Base-by-base conservation (phyloP, 2,329 filamentous ascomycete species). In the Trichoderma sp. region DNA sequence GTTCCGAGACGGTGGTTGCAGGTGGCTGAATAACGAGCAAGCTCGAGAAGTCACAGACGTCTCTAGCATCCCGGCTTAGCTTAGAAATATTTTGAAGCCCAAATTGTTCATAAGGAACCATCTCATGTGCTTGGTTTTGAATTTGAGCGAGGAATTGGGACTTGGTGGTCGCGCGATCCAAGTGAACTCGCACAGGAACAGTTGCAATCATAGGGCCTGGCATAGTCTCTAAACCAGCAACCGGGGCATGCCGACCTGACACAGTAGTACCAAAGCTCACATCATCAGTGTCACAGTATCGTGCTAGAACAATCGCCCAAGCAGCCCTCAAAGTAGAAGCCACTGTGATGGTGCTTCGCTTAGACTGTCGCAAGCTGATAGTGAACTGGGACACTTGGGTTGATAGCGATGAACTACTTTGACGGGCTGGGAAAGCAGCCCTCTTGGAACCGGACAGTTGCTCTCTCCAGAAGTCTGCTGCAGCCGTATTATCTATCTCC, bases 91-190 rank as follows among this genome's bases (percentile, higher is more conserved):
- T 76, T 11, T 75, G 76, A 6, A 78, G 74, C 29, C 77, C 77
- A 1, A 75, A 74, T 6, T 78, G 76, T 38, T 77, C 76, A 56
- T 62, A 75, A 4, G 74, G 60, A n/a, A 76, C 62, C 75, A 77
- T 77, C 16, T 75, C 72, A 31, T 67, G 18, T 6, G 73, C 67
- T n/a, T 76, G 68, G 0, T 67, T 66, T 29, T 81, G 79, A 1
- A 80, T 59, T 0, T 79, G 78, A n/a, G 86, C 79, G 14, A 91
- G 80, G 75, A 86, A 88, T 21, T 87, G 80, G 0, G 78, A 76
- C 11, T 86, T 80, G 0, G 81, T 78, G 24, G 56, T 35, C 3
- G 64, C n/a, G 6, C 64, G 31, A 88, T 82, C 80, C 14, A 81
- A 14, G 0, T 50, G 50, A 8, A 81, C 38, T 1, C 78, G 77